Percentiles rank a stretch among this genome's conserved stretches.
Conservation (phyloP, 306 rosid genomes). For the Ammopiptanthus mongolicus region DNA sequence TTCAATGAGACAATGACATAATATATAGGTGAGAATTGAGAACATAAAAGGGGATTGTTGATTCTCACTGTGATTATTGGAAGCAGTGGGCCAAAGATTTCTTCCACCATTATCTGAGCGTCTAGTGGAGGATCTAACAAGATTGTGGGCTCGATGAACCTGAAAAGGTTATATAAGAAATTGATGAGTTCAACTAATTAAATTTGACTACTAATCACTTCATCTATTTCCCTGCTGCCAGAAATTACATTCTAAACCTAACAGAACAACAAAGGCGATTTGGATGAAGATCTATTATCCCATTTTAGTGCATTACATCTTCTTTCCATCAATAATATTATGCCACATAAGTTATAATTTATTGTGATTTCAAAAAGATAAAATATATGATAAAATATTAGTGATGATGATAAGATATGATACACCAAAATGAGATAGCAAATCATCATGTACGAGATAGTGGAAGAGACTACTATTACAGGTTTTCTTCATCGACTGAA, state of each 20-base stretch:
- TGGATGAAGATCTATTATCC: too few species aligned
- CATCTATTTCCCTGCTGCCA: neutral
- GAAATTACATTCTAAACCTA: neutral
- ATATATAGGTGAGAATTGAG: neutral
- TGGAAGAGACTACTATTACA: constrained; percentile 40
- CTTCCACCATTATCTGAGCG: constrained; percentile 69
- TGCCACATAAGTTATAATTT: too few species aligned
- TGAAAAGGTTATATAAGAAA: constrained; percentile 29
- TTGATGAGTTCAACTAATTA: neutral
- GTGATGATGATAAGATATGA: too few species aligned
- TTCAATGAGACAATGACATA: neutral
- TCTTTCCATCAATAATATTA: too few species aligned
- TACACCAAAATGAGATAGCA: too few species aligned
- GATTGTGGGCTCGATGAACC: constrained; percentile 86
- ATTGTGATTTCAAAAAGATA: too few species aligned
- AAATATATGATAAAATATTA: too few species aligned
- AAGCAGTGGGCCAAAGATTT: constrained; percentile 86
- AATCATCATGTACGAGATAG: neutral
- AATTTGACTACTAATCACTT: neutral
- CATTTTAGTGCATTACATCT: too few species aligned
- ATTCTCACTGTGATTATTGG: constrained; percentile 85
- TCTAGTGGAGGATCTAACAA: constrained; percentile 82
- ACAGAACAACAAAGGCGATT: neutral
- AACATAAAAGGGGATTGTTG: neutral
- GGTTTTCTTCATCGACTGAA: constrained; percentile 50